Evolutionary conservation across 352 stramenopile species (phyloP), one percentile per base, ranked within the genome.

Genomic region (Pythium dissotocum): DNA sequence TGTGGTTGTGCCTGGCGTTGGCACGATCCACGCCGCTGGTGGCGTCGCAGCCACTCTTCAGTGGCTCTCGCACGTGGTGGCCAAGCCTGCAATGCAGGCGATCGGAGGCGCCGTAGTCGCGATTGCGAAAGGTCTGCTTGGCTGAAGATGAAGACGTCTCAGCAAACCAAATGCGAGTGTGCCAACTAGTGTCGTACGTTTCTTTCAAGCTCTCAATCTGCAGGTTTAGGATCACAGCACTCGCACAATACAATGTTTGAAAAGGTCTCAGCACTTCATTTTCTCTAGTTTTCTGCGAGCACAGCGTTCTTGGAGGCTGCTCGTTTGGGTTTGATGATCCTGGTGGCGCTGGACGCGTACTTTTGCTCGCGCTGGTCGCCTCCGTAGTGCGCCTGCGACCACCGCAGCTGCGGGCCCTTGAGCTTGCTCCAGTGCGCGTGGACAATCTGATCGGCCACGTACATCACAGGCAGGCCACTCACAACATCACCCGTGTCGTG

Each of bases 391-490:
- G 35, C 67, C 21, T 55, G 7, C 2, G 36, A 8, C 59, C 60
- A 69, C 30, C 52, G 35, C 26, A 77, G 42, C 26, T 58, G 40
- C 8, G 58, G 63, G 2, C 21, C 33, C 38, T 79, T 77, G 32
- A 79, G 58, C 64, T 65, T 68, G 30, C 69, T 66, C 59, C 70
- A 77, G 58, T 77, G 70, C 35, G 73, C 72, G 66, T 77, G 67
- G 14, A 77, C 68, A 4, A 77, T 64, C 28, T 79, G 73, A 49
- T 73, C 73, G 0, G 70, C 63, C 9, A 79, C 63, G 4, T 73
- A 61, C 1, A 48, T 49, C 4, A 79, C 60, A 6, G 52, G 49
- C 40, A 76, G 28, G 2, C 63, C 70, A 58, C 73, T 67, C 38
- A 77, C 8, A 38, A 54, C 46, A 24, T 71, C 61, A 21, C 40